Base-by-base conservation (phyloP, 2,329 filamentous ascomycete species). In the Malbranchea cinnamomea region DNA sequence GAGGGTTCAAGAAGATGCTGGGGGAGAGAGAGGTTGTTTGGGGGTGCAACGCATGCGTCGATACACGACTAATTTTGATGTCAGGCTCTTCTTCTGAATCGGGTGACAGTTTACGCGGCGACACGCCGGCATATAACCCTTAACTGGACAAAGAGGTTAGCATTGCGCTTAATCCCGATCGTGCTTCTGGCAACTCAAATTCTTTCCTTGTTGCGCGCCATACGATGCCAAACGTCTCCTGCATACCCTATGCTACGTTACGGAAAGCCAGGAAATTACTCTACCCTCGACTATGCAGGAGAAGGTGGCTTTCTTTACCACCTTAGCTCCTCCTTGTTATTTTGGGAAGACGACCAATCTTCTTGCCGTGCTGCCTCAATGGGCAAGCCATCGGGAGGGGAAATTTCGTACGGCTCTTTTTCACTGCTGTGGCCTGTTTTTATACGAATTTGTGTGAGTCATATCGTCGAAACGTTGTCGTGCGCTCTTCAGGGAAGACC, bases 21-120 rank as follows among this genome's bases (percentile, higher is more conserved):
- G n/a, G n/a, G n/a, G n/a, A n/a, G n/a, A n/a, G n/a, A n/a, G n/a
- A n/a, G n/a, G n/a, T n/a, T n/a, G n/a, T n/a, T n/a, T n/a, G n/a
- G n/a, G n/a, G n/a, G n/a, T n/a, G n/a, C n/a, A n/a, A n/a, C n/a
- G n/a, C 21, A 30, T 4, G 9, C 12, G 20, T 14, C 12, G 8
- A 17, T 30, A 14, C 2, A 16, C 25, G 7, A 17, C 24, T 21
- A 11, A 19, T 23, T 23, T 24, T 38, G 32, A 41, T 36, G 12
- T 32, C 37, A 76, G 71, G 83, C 83, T 13, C 71, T 95, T 35
- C 60, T 94, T 34, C 63, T 95, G 14, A 95, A 95, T 50, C 74
- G 89, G 34, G 91, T 89, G 5, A 77, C 85, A 35, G 89, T 95
- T 43, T 95, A 93, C 54, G 87, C 84, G 23, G 87, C 85, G 0